phyloP scores from a whole-genome alignment of 176 grass and related monocot genomes.

The Saccharum spontaneum region DNA sequence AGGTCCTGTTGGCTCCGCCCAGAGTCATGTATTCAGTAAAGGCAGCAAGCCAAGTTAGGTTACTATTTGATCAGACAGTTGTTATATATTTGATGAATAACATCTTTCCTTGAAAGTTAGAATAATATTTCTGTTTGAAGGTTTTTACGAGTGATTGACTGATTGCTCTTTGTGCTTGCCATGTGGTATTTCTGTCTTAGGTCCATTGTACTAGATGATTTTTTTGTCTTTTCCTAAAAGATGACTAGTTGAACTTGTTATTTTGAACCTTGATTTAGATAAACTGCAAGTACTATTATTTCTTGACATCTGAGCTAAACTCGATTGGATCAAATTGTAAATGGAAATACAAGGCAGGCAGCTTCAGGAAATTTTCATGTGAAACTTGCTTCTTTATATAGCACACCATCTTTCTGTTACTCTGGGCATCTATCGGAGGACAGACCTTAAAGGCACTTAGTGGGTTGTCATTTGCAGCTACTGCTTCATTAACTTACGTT shows the following conservation, averaged over 20 bases:
- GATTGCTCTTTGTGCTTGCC: not conserved
- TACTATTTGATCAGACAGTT: not conserved
- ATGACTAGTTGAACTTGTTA: not conserved
- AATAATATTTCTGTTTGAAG: not conserved
- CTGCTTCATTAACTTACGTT: not conserved
- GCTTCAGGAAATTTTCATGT: not conserved
- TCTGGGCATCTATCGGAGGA: not conserved
- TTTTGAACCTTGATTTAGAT: not conserved
- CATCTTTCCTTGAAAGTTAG: not conserved
- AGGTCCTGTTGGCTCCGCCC: not conserved
- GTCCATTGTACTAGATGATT: not conserved
- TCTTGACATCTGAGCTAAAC: not conserved
- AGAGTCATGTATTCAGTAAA: not conserved
- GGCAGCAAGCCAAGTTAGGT: not conserved
- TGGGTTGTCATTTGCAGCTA: constrained; percentile 14
- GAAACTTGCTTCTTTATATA: not conserved
- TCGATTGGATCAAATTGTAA: not conserved
- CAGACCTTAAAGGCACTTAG: not conserved
- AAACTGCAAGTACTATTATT: not conserved
- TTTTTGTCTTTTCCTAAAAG: not conserved
- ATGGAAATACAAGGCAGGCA: not conserved
- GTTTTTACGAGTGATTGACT: not conserved
- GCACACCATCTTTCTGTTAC: not conserved
- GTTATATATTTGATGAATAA: constrained; percentile 17
- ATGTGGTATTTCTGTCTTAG: not conserved